Evolutionary conservation across 305 asterid genomes (phyloP).

Genomic region (Fraxinus ornus): DNA sequence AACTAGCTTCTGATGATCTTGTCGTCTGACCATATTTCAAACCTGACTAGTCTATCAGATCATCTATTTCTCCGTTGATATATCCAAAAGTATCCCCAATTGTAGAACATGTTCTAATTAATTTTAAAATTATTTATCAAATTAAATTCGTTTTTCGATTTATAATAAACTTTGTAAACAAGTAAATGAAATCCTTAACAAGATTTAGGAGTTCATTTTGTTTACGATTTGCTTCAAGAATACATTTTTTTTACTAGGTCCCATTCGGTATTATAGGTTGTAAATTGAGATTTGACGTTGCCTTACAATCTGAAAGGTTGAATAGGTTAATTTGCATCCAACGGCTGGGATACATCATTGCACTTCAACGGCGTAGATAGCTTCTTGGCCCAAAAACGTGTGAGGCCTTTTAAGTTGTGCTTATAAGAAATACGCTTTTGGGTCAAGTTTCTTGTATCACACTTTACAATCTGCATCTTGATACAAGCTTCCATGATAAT

Average conservation of each 20-base stretch:
- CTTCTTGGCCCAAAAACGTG: not conserved
- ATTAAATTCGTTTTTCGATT: not conserved
- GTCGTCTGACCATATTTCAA: not conserved
- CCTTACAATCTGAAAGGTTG: not conserved
- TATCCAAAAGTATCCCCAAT: not conserved
- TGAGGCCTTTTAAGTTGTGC: not conserved
- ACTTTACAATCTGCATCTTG: too few relatives aligned
- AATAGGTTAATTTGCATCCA: not conserved
- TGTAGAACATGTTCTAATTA: not conserved
- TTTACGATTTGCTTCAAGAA: not conserved
- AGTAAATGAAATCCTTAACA: not conserved
- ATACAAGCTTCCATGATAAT: not conserved
- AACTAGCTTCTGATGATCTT: not conserved
- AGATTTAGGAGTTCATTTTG: not conserved
- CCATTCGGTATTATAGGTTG: not conserved
- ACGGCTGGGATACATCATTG: not conserved
- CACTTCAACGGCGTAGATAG: not conserved
- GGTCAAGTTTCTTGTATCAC: not conserved
- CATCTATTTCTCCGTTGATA: not conserved
- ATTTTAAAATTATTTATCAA: not conserved
- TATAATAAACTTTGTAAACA: not conserved
- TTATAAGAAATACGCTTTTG: not conserved
- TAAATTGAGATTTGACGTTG: not conserved
- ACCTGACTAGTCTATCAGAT: not conserved
- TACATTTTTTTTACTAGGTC: not conserved